Percentiles rank a stretch among this genome's conserved stretches.
phyloP scores from a whole-genome alignment of 108 stramenopile genomes.

The Skeletonema grethae region DNA sequence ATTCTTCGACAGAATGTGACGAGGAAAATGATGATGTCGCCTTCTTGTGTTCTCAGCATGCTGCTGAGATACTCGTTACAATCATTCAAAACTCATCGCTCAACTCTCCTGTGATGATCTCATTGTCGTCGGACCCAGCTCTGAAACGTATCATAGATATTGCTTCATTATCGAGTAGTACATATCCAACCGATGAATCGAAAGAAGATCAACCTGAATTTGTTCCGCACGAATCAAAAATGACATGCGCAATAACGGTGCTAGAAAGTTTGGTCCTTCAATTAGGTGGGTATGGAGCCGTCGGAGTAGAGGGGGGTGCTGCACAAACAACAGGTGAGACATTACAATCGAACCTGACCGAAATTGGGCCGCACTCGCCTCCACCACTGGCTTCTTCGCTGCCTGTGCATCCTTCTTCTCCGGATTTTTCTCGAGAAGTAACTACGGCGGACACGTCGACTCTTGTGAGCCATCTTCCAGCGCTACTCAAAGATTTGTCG shows the following conservation, averaged over 20 bases:
- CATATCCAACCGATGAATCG: background rate
- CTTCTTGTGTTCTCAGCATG: slow-evolving; percentile 59
- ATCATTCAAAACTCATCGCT: slow-evolving; percentile 86
- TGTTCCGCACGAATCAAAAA: slow-evolving; percentile 63
- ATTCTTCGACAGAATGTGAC: background rate
- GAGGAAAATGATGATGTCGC: slow-evolving; percentile 10
- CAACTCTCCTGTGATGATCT: slow-evolving; percentile 58
- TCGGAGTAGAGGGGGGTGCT: slow-evolving; percentile 30
- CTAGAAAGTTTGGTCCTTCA: slow-evolving; percentile 86
- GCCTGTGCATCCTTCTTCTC: background rate
- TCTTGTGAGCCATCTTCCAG: slow-evolving; percentile 60
- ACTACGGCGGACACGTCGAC: slow-evolving; percentile 45
- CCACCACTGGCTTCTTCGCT: slow-evolving; percentile 8
- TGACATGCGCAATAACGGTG: slow-evolving; percentile 84
- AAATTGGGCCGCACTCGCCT: slow-evolving; percentile 33
- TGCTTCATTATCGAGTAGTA: slow-evolving; percentile 8
- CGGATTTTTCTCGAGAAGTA: background rate
- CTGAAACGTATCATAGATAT: slow-evolving; percentile 57
- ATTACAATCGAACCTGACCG: slow-evolving; percentile 5
- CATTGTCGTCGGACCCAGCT: slow-evolving; percentile 60
- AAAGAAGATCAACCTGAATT: slow-evolving; percentile 27
- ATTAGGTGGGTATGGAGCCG: slow-evolving; percentile 86
- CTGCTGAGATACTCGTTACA: slow-evolving; percentile 82
- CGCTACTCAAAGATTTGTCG: slow-evolving; percentile 49
- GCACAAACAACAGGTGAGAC: background rate